phyloP scores from a whole-genome alignment of 768 basidiomycete genomes.

The Imleria badia region DNA sequence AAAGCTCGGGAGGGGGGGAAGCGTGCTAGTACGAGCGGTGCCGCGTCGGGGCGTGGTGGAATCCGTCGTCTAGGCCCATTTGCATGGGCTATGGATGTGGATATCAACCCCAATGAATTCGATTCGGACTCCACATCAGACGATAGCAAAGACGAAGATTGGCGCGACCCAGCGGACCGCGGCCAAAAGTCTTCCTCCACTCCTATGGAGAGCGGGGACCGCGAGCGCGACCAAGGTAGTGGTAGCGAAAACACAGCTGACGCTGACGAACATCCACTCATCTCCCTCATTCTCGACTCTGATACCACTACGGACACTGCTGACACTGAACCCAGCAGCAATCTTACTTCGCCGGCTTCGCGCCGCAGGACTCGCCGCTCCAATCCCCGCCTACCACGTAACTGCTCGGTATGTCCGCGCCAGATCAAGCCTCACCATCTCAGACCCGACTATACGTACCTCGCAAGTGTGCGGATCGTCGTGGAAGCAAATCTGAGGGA shows the following conservation, averaged over 20 bases:
- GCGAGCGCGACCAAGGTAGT: neutral
- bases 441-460: constrained; percentile 51
- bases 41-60: neutral
- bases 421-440: constrained; percentile 30
- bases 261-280: constrained; percentile 5
- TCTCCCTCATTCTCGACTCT: constrained; percentile 10
- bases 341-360: constrained; percentile 1
- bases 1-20: neutral
- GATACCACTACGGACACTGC: neutral
- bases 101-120: constrained; percentile 8
- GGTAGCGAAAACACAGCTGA: neutral
- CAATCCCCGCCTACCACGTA: constrained; percentile 13
- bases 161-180: constrained; percentile 11
- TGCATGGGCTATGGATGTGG: constrained; percentile 17
- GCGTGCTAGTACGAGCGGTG: neutral
- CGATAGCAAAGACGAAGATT: constrained; percentile 24
- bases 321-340: neutral
- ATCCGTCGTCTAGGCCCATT: constrained; percentile 8
- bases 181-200: neutral
- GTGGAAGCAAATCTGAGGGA: constrained; percentile 53
- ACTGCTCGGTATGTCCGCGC: constrained; percentile 17
- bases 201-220: neutral
- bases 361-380: constrained; percentile 20
- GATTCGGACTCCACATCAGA: constrained; percentile 10
- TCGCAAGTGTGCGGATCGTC: constrained; percentile 49